Base-by-base conservation (phyloP, 306 rosid genomes). In the Vicia faba region DNA sequence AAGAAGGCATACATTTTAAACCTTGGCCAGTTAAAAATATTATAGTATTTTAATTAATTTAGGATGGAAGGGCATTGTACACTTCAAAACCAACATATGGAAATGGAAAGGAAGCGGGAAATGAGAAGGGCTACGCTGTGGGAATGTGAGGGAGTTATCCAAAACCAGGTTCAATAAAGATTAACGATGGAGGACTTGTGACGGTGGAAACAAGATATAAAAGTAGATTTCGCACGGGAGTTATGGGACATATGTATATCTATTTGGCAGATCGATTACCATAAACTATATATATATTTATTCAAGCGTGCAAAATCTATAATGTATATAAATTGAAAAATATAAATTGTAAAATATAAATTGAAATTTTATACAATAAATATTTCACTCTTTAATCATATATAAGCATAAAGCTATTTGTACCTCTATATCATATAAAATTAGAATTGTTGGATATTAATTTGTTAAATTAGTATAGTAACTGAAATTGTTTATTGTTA, bases 121-220 rank as follows among this genome's bases (percentile, higher is more conserved):
- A 66, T 50, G 71, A 66, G 16, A 26, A 13, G 1, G 51, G 51
- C 1, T 67, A 36, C 5, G 2, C 11, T 23, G 53, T 23, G 53
- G 40, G 53, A n/a, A 39, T 68, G 64, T 20, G 12, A 4, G n/a
- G n/a, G n/a, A 36, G 53, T 54, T 68, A 68, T 54, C 73, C 62
- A 53, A 36, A 53, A 36, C 61, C 31, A 12, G 39, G 72, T 68
- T 51, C 63, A 13, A 26, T 68, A 5, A 36, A 20, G 16, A 68
- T 53, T 7, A 13, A n/a, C 1, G 38, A 38, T 68, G 72, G 72
- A 7, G 72, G 53, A 68, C 20, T 11, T 14, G 10, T 69, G 11
- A 55, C 31, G 0, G 4, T 69, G 3, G 44, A 69, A 55, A 39
- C 65, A 0, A 41, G 38, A 5, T 69, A 56, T 13, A 28, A 6